Conservation (phyloP, 441 rosid genomes). For the Populus trichocarpa region DNA sequence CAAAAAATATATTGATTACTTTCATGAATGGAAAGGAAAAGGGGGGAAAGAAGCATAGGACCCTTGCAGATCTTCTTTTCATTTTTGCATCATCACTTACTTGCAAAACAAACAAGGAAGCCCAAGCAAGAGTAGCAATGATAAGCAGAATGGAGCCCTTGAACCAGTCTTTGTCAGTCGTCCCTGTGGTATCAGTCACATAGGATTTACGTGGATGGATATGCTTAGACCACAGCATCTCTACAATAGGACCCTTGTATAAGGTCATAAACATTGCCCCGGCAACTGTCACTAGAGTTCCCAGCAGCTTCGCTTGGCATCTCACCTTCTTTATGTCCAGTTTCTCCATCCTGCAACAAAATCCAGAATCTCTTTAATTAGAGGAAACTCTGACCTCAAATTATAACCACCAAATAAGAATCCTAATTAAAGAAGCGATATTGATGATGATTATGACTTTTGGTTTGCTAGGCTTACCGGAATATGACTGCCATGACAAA, state of each 20-base stretch:
- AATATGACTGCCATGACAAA: conserved; percentile 71
- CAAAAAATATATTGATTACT: not conserved
- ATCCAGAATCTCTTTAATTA: not conserved
- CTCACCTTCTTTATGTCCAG: conserved; percentile 62
- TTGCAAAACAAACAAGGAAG: conserved; percentile 80
- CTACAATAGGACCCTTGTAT: conserved; percentile 61
- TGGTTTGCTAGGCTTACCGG: conserved; percentile 38
- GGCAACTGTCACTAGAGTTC: conserved; percentile 75
- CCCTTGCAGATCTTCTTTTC: not conserved
- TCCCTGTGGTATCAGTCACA: conserved; percentile 14
- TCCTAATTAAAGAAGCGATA: not conserved
- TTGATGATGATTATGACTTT: not conserved
- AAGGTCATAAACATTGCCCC: conserved; percentile 91
- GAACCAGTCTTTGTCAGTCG: conserved; percentile 51
- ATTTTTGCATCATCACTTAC: conserved; percentile 25
- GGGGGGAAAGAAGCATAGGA: not conserved
- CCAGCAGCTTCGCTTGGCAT: conserved; percentile 73
- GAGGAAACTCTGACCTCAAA: not conserved
- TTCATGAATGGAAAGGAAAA: not conserved
- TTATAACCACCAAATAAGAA: not conserved
- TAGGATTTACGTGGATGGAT: conserved; percentile 19
- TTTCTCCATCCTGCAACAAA: conserved; percentile 63
- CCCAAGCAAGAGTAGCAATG: conserved; percentile 90
- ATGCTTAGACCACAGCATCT: conserved; percentile 45
- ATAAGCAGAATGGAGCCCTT: conserved; percentile 76